phyloP scores from a whole-genome alignment of 2,329 filamentous ascomycete species.

The Ophiostoma sp. region DNA sequence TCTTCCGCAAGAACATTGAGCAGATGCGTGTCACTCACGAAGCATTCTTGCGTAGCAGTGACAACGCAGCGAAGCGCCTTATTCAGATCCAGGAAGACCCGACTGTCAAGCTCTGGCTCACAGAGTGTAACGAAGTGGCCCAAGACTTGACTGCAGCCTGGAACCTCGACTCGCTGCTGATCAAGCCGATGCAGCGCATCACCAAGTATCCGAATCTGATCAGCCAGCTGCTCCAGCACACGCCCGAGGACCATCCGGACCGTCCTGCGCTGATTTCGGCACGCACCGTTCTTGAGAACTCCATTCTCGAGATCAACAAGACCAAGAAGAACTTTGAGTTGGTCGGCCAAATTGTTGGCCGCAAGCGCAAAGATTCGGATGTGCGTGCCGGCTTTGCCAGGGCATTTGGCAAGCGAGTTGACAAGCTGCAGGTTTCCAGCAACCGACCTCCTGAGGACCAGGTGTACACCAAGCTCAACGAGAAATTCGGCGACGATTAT shows the following conservation, averaged over 20 bases:
- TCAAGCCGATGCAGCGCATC: constrained; percentile 94
- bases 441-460: constrained; percentile 71
- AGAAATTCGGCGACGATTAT: constrained; percentile 89
- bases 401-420: constrained; percentile 83
- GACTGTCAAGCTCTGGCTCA: constrained; percentile 78
- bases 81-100: constrained; percentile 64
- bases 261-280: constrained; percentile 60
- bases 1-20: constrained; percentile 59
- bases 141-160: constrained; percentile 91
- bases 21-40: constrained; percentile 63
- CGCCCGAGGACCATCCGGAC: constrained; percentile 81
- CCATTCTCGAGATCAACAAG: constrained; percentile 87
- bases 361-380: constrained; percentile 86
- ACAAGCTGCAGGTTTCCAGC: constrained; percentile 72
- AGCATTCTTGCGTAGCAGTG: constrained; percentile 63
- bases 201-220: constrained; percentile 91
- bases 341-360: constrained; percentile 81
- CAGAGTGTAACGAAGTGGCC: constrained; percentile 88
- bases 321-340: constrained; percentile 93
- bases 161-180: constrained; percentile 92
- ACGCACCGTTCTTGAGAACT: constrained; percentile 58
- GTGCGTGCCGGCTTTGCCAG: constrained; percentile 81
- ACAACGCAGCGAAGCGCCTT: constrained; percentile 60
- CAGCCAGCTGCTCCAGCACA: constrained; percentile 74
- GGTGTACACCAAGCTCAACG: constrained; percentile 75